Base-by-base conservation (phyloP, 2,329 filamentous ascomycete genomes). In the Pseudogymnoascus sp. region DNA sequence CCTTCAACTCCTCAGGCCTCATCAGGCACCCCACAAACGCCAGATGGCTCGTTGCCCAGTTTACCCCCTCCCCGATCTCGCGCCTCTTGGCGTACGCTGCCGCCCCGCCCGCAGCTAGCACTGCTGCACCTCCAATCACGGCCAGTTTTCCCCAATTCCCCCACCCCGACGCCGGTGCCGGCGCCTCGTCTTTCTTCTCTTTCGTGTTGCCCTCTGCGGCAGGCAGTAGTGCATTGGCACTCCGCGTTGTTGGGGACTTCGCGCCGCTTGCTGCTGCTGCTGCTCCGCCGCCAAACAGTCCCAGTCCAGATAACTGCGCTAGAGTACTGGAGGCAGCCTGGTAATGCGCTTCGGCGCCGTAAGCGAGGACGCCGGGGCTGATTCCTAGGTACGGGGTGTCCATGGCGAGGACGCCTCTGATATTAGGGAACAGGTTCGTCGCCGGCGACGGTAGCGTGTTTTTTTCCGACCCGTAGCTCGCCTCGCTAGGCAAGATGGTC, bases 301-400 rank as follows among this genome's bases (percentile, higher is more conserved):
- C 83, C 16, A 91, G 72, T 76, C 86, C 71, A 82, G 84, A 77
- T 68, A 91, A 76, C 74, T 86, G 82, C 5, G 85, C 78, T 62
- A 95, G 83, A 4, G 91, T 89, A 0, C 86, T 81, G 4, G 84
- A 82, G 6, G 88, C 88, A 45, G 86, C 87, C 66, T 87, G 88
- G 77, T 93, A 93, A 70, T 96, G 91, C 45, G 85, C 87, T 78
- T 97, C 92, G 5, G 93, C 93, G 65, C 88, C 86, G 73, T 93
- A 89, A 3, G 90, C 90, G n/a, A 95, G 87, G 1, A 95, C 89
- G 26, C 89, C 88, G 0, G 90, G 90, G 21, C 87, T 85, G 67
- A 93, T 91, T 64, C 90, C 89, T 1, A 95, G 82, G 74, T 90
- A 99, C 0, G 95, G 95, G 0, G 95, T 99, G 76, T 97, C 93